Percentiles rank a stretch among this genome's conserved stretches.
These are phyloP conservation scores for Amanita muscaria DNA, from an alignment of 768 basidiomycete genomes.

Conservation along the genomic window DNA sequence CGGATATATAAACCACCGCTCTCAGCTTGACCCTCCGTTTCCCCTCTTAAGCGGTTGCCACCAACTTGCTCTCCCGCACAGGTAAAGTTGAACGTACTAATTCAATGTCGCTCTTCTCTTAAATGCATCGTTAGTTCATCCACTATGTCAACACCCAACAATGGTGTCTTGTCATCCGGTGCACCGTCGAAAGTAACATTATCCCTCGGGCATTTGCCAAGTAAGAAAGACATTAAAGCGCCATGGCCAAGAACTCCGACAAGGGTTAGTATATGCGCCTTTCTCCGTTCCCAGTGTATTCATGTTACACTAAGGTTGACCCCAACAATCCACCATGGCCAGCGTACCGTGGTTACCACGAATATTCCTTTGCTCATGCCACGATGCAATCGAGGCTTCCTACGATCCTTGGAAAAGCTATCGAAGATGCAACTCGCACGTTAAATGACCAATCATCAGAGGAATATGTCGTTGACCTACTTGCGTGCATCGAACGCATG, in stretches of 20 bases:
- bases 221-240: slow-evolving; percentile 63
- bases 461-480: slow-evolving; percentile 78
- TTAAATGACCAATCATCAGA: slow-evolving; percentile 81
- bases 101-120: background rate
- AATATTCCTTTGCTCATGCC: slow-evolving; percentile 81
- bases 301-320: slow-evolving; percentile 41
- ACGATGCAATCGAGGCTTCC: slow-evolving; percentile 96
- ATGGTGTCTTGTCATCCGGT: slow-evolving; percentile 15
- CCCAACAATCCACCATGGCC: slow-evolving; percentile 83
- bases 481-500: slow-evolving; percentile 83
- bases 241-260: slow-evolving; percentile 72
- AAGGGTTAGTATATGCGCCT: slow-evolving; percentile 32
- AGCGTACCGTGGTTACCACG: slow-evolving; percentile 72
- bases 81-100: background rate
- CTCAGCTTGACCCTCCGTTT: background rate
- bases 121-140: background rate
- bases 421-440: slow-evolving; percentile 84
- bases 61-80: no score
- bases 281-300: background rate
- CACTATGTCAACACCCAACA: slow-evolving; percentile 10
- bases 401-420: slow-evolving; percentile 92
- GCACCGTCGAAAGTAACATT: slow-evolving; percentile 58
- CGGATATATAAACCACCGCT: slow-evolving; percentile 4
- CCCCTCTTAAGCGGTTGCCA: no score
- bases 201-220: slow-evolving; percentile 65